These are phyloP conservation scores for Kodamaea hsintzibuensis DNA, from an alignment of 805 yeast genomes.

Conservation along the genomic window DNA sequence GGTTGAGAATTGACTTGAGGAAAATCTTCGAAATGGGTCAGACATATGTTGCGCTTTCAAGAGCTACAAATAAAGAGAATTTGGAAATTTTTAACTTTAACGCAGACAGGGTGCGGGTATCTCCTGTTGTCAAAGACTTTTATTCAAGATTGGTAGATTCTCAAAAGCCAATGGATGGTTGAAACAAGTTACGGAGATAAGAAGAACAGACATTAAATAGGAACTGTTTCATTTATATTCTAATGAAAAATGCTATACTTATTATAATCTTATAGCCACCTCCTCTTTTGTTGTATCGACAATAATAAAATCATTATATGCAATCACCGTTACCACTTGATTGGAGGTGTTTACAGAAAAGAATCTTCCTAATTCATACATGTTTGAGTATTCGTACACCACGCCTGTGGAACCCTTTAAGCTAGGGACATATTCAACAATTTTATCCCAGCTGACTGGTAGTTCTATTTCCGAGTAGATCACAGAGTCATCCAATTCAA, in stretches of 20 bases:
- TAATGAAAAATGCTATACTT: too few species aligned
- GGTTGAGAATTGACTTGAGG: slow-evolving; percentile 68
- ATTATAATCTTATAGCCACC: not conserved
- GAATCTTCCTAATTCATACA: not conserved
- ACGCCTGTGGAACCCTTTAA: not conserved
- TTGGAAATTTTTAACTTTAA: slow-evolving; percentile 68
- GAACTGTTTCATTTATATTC: too few species aligned
- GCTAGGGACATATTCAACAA: not conserved
- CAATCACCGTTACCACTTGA: not conserved
- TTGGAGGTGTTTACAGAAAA: not conserved
- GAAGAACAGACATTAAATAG: too few species aligned
- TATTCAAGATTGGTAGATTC: slow-evolving; percentile 17
- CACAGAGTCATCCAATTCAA: not conserved
- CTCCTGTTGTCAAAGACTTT: slow-evolving; percentile 35
- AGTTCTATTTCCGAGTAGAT: not conserved
- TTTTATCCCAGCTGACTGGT: not conserved
- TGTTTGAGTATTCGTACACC: not conserved
- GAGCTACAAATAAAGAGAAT: slow-evolving; percentile 69
- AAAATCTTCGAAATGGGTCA: slow-evolving; percentile 79
- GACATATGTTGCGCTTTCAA: slow-evolving; percentile 77
- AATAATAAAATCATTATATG: not conserved
- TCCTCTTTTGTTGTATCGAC: not conserved
- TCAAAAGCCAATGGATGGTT: not conserved
- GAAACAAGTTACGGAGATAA: not conserved
- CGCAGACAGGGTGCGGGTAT: slow-evolving; percentile 49